These are phyloP conservation scores for Suillus placidus DNA, from an alignment of 768 basidiomycete genomes.

Conservation along the genomic window DNA sequence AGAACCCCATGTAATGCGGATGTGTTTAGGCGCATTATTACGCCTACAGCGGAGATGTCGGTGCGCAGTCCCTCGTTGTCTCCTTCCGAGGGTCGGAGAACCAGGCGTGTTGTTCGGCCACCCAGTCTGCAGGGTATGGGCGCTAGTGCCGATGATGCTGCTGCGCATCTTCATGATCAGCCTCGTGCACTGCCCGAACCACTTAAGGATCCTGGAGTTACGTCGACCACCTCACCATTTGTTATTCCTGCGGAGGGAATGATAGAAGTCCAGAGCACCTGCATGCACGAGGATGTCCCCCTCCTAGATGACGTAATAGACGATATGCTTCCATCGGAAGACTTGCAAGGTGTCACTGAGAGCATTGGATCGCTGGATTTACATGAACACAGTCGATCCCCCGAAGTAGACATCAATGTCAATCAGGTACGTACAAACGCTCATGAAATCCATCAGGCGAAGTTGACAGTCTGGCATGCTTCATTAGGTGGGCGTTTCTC, in stretches of 20 bases:
- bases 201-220: neutral
- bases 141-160: neutral
- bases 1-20: neutral
- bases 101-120: neutral
- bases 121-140: neutral
- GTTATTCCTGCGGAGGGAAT: neutral
- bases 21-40: conserved; percentile 2
- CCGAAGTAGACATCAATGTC: neutral
- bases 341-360: conserved; percentile 1
- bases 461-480: neutral
- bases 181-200: neutral
- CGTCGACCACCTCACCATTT: neutral
- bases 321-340: neutral
- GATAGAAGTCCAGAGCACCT: neutral
- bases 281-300: neutral
- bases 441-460: neutral
- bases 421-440: neutral
- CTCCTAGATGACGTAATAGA: neutral
- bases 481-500: neutral
- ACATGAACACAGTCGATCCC: neutral
- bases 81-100: conserved; percentile 5
- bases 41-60: neutral
- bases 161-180: neutral
- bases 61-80: neutral
- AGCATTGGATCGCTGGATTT: conserved; percentile 4